Conservation (phyloP, 2,329 filamentous ascomycete genomes). For the Huntiella decipiens region DNA sequence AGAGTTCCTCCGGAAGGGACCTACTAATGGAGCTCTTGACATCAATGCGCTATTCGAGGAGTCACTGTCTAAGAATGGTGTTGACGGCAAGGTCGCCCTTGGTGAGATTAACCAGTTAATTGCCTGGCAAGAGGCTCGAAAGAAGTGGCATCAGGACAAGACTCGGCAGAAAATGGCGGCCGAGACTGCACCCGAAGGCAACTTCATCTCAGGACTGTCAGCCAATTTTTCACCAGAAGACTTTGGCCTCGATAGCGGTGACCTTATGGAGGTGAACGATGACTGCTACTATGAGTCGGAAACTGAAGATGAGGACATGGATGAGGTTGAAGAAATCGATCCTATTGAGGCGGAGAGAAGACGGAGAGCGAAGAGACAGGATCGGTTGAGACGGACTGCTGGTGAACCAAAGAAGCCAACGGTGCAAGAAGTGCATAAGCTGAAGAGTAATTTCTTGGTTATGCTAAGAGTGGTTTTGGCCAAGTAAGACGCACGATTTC, state of each 20-base stretch:
- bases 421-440: conserved; percentile 60
- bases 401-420: conserved; percentile 69
- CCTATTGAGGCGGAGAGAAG: conserved; percentile 76
- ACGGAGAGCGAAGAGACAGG: conserved; percentile 56
- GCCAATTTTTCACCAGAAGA: conserved; percentile 58
- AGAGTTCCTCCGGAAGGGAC: conserved; percentile 76
- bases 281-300: conserved; percentile 35
- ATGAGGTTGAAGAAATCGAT: conserved; percentile 60
- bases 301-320: conserved; percentile 49
- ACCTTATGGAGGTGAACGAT: conserved; percentile 70
- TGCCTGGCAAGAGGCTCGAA: conserved; percentile 81
- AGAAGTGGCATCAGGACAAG: conserved; percentile 97
- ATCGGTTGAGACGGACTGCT: conserved; percentile 59
- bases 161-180: conserved; percentile 98
- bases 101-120: conserved; percentile 73
- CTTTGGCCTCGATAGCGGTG: conserved; percentile 75
- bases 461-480: conserved; percentile 73
- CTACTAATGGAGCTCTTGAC: conserved; percentile 68
- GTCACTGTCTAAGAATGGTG: conserved; percentile 42
- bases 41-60: conserved; percentile 87
- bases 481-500: conserved; percentile 26
- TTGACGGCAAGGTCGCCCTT: conserved; percentile 56
- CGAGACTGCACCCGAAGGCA: conserved; percentile 30
- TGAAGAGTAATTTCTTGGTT: conserved; percentile 59
- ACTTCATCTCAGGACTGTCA: conserved; percentile 26